These are phyloP conservation scores for Euphrasia confusa DNA, from an alignment of 257 asterid genomes.

Conservation along the genomic window DNA sequence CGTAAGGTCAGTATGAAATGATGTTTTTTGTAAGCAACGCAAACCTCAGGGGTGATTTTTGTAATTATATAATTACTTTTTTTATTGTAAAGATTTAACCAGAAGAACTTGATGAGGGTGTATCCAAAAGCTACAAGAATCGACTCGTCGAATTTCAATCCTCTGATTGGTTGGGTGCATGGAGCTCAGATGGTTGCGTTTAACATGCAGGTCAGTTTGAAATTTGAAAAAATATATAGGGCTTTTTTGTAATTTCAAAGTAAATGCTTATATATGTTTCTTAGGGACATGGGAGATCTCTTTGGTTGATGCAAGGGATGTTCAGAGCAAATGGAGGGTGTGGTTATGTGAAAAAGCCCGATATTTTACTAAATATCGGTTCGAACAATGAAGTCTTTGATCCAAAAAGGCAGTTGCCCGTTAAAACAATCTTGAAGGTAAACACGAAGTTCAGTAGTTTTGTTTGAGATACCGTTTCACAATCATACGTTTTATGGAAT, in stretches of 20 bases:
- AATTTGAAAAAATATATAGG: neutral
- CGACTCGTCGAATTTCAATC: slow-evolving; percentile 78
- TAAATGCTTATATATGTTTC: no score
- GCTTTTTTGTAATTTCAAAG: no score
- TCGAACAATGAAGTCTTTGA: slow-evolving; percentile 45
- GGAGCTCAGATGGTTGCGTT: slow-evolving; percentile 89
- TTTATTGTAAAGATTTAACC: slow-evolving; percentile 46
- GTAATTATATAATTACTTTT: neutral
- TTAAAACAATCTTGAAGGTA: slow-evolving; percentile 57
- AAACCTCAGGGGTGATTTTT: neutral
- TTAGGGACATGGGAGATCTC: slow-evolving; percentile 62
- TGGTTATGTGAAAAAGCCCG: slow-evolving; percentile 78
- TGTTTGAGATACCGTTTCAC: neutral
- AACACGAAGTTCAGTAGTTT: neutral
- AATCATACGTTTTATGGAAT: neutral
- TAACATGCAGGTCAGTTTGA: slow-evolving; percentile 62
- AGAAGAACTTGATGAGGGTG: slow-evolving; percentile 74
- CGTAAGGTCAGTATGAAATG: slow-evolving; percentile 39
- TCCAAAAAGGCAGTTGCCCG: slow-evolving; percentile 44
- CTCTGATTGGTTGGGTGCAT: slow-evolving; percentile 70
- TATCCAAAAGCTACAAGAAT: slow-evolving; percentile 68
- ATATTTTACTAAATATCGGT: slow-evolving; percentile 38
- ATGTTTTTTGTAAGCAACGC: neutral
- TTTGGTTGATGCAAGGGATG: slow-evolving; percentile 86
- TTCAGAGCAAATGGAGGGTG: slow-evolving; percentile 81